Evolutionary conservation across 768 basidiomycete species (phyloP), one percentile per base, ranked within the genome.

Genomic region (Dioszegia crocea): DNA sequence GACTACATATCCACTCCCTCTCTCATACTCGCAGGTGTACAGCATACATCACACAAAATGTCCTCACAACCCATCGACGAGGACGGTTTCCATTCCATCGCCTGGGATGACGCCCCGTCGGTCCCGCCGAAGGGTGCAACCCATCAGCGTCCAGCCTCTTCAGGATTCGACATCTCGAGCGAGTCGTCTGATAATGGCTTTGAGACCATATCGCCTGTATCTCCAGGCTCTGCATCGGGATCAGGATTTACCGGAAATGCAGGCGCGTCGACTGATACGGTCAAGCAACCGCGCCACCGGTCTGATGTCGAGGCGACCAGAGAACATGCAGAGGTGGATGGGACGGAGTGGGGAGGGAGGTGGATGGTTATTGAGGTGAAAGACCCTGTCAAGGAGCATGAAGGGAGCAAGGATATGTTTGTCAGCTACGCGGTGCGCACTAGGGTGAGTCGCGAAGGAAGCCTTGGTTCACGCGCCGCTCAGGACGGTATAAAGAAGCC

Each of bases 351-450:
- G 73, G 63, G 60, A 19, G 73, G 70, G 1, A 62, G 59, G 40
- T 76, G 73, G 73, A 75, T 76, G 73, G 64, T 58, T 21, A 65
- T 76, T 29, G 70, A 70, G 46, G 91, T 98, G 64, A 85, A 86
- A 70, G 93, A 98, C 75, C 93, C 94, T 27, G 85, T 91, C 62
- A 97, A 94, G 76, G 93, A 97, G 77, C 83, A 97, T 26, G 88
- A 93, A 59, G 94, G 96, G 68, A 94, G 92, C 30, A 97, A 96
- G 80, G 94, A 99, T 73, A 87, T 89, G 61, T 97, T 91, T 79
- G 91, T 96, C 48, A 93, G 91, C 39, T 99, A 98, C 76, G 80
- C 91, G 27, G 91, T 98, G 38, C 82, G 84, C 31, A 89, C 89
- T 52, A 86, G 88, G 84, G 94, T 93, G 70, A 62, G 82, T 23